Conservation (phyloP, 148 eudicot genomes). For the Cornus suecica region DNA sequence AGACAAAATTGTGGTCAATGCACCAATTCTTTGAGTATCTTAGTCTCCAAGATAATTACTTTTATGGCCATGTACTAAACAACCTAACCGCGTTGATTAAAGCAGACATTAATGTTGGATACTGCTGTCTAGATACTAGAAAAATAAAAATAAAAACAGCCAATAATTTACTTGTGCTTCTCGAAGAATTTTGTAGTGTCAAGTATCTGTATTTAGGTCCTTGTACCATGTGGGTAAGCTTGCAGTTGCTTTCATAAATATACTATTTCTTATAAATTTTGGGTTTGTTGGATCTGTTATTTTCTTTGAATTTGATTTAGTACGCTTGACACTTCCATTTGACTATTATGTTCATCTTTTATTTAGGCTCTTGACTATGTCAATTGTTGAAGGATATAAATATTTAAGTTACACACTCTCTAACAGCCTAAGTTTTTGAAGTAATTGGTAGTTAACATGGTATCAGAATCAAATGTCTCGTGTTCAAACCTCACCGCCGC, state of each 20-base stretch:
- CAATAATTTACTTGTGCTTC: constrained; percentile 5
- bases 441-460: too few species aligned
- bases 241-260: background rate
- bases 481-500: too few species aligned
- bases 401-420: too few species aligned
- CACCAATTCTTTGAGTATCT: constrained; percentile 15
- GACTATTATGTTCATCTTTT: background rate
- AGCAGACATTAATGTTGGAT: constrained; percentile 12
- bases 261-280: background rate
- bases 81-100: background rate
- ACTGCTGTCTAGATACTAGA: background rate
- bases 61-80: background rate
- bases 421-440: too few species aligned
- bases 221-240: constrained; percentile 8
- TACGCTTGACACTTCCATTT: too few species aligned
- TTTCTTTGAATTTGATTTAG: too few species aligned
- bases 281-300: too few species aligned
- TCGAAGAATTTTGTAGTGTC: constrained; percentile 1
- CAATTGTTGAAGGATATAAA: background rate
- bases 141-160: too few species aligned
- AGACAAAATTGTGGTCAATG: background rate
- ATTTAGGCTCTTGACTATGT: constrained; percentile 5
- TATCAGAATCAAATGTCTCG: too few species aligned
- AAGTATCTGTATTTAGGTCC: background rate
- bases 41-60: background rate